These are phyloP conservation scores for Boletus pseudo-olivaceus DNA, from an alignment of 768 basidiomycete species.

Conservation along the genomic window DNA sequence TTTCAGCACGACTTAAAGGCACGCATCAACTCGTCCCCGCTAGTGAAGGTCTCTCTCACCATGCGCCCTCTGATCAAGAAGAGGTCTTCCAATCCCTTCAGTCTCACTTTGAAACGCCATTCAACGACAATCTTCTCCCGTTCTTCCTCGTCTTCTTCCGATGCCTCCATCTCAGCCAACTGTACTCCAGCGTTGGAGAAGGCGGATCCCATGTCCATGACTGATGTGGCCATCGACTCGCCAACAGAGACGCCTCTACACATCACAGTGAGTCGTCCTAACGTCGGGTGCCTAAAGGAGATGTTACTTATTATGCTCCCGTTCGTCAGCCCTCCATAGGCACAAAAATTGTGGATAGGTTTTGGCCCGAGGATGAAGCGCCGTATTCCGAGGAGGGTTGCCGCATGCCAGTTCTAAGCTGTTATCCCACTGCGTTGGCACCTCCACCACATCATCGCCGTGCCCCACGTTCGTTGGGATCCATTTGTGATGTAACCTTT, in stretches of 20 bases:
- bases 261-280: slow-evolving; percentile 13
- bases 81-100: slow-evolving; percentile 24
- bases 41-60: slow-evolving; percentile 26
- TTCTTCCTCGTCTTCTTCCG: slow-evolving; percentile 17
- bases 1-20: slow-evolving; percentile 30
- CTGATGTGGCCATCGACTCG: not conserved
- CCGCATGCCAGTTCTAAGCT: slow-evolving; percentile 1
- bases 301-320: not conserved
- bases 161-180: slow-evolving; percentile 6
- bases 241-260: slow-evolving; percentile 2
- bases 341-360: slow-evolving; percentile 27
- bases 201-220: slow-evolving; percentile 19
- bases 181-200: slow-evolving; percentile 18
- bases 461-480: slow-evolving; percentile 14
- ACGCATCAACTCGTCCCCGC: slow-evolving; percentile 21
- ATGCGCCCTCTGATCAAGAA: slow-evolving; percentile 29
- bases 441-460: slow-evolving; percentile 31
- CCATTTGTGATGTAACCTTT: slow-evolving; percentile 6
- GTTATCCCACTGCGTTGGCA: slow-evolving; percentile 20
- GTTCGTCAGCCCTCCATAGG: slow-evolving; percentile 24
- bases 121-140: slow-evolving; percentile 24
- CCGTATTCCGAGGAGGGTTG: slow-evolving; percentile 18
- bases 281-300: not conserved
- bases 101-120: slow-evolving; percentile 23
- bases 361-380: slow-evolving; percentile 32